A percentile compares a stretch with the other conserved stretches of the same genome.
phyloP scores from a whole-genome alignment of 805 yeast genomes.

The Schwanniomyces occidentalis region DNA sequence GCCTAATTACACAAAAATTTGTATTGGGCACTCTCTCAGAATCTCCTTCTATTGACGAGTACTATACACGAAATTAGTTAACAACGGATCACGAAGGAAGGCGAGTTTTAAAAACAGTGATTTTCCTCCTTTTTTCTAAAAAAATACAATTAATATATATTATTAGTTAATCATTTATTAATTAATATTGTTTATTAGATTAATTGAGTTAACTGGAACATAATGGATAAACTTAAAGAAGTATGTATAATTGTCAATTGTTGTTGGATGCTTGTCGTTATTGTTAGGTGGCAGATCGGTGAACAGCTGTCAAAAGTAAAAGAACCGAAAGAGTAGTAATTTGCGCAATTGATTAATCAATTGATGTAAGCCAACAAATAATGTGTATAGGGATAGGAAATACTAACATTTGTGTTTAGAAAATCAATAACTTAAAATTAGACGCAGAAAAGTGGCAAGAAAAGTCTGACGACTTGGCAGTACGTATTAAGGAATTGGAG shows the following conservation, averaged over 20 bases:
- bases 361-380: too few relatives aligned
- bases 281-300: too few relatives aligned
- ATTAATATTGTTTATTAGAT: constrained; percentile 4
- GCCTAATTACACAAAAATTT: background rate
- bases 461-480: constrained; percentile 84
- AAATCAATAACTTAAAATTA: constrained; percentile 82
- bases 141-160: constrained; percentile 1
- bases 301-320: too few relatives aligned
- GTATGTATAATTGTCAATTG: too few relatives aligned
- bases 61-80: constrained; percentile 3
- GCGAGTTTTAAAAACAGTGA: constrained; percentile 1
- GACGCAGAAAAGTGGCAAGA: constrained; percentile 98
- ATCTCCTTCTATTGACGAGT: constrained; percentile 4
- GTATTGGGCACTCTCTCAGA: background rate
- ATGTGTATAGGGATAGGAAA: too few relatives aligned
- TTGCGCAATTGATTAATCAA: too few relatives aligned
- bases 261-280: too few relatives aligned
- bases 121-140: constrained; percentile 3
- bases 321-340: too few relatives aligned
- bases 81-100: constrained; percentile 2
- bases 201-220: too few relatives aligned
- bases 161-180: constrained; percentile 3
- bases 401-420: constrained; percentile 43
- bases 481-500: constrained; percentile 83
- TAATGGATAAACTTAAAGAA: constrained; percentile 63